Evolutionary conservation across 2,329 filamentous ascomycete species (phyloP), one percentile per base, ranked within the genome.

Genomic region (Pestalotiopsis fici): DNA sequence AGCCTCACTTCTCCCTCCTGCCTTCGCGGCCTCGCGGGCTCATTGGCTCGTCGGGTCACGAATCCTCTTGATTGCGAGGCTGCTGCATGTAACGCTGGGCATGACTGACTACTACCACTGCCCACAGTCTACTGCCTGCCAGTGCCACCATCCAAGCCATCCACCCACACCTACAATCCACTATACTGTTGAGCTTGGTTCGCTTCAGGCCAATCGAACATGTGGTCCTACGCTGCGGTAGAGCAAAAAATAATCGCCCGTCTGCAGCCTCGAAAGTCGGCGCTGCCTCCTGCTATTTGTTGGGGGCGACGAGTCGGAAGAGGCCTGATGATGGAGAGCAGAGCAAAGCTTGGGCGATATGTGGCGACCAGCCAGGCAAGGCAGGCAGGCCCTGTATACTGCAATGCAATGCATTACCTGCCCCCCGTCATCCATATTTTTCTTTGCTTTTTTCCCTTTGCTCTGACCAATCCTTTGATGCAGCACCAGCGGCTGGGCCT

Each of bases 61-160:
- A 68, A 70, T 71, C 71, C 67, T 72, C 57, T 37, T 12, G 27
- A 31, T 75, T 73, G 75, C 74, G 74, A 79, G 75, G 76, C 77
- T 78, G 74, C 71, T 76, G 75, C 75, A 77, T 76, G 73, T 72
- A 69, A 71, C 69, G 70, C 71, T 70, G 71, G 70, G 43, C 43
- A 50, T 50, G 21, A 71, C 67, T 47, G 54, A 59, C 47, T 64
- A 64, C 65, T 55, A 57, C 65, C 43, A 37, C 23, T 11, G 31
- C 31, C 31, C 11, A 35, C 31, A 1, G 31, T 35, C 31, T 35
- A 35, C 31, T 35, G 31, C 31, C 31, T 50, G 43, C 47, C 64
- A 39, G 21, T 64, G 62, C 62, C 28, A 64, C 62, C 55, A 39
- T 35, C 47, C 62, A 27, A 64, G n/a, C 62, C 47, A 64, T 50